phyloP scores from a whole-genome alignment of 2,329 filamentous ascomycete species.

The Purpureocillium takamizusanense region DNA sequence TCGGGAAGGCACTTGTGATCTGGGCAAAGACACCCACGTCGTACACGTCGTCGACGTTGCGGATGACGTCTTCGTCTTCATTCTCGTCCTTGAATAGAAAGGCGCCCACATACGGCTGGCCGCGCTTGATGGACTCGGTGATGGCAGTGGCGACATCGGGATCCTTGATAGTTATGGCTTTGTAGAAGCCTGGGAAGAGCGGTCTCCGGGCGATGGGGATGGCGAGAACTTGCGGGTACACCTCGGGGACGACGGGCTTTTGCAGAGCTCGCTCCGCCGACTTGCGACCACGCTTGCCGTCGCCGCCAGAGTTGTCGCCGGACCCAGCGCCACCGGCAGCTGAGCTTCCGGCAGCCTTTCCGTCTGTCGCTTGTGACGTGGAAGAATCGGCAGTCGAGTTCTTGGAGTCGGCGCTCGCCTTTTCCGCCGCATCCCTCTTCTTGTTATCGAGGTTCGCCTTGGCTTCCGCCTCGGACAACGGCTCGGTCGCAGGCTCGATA shows the following conservation, averaged over 20 bases:
- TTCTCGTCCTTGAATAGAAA: slow-evolving; percentile 97
- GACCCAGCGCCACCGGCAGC: slow-evolving; percentile 39
- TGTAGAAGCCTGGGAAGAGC: slow-evolving; percentile 96
- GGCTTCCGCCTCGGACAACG: slow-evolving; percentile 43
- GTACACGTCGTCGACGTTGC: slow-evolving; percentile 83
- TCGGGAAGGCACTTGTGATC: slow-evolving; percentile 91
- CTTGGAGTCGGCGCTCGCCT: slow-evolving; percentile 26
- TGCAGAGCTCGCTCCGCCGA: slow-evolving; percentile 66
- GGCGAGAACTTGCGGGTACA: slow-evolving; percentile 95
- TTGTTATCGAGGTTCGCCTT: slow-evolving; percentile 41
- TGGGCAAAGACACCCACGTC: slow-evolving; percentile 96
- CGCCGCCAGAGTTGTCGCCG: slow-evolving; percentile 46
- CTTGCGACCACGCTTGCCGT: slow-evolving; percentile 65
- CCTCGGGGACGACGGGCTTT: slow-evolving; percentile 84
- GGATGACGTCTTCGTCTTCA: slow-evolving; percentile 87
- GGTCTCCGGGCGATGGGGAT: slow-evolving; percentile 92
- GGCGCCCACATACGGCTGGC: slow-evolving; percentile 93
- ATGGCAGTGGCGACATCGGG: slow-evolving; percentile 86
- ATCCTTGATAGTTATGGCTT: slow-evolving; percentile 93
- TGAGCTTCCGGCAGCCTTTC: slow-evolving; percentile 43
- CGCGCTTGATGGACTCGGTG: slow-evolving; percentile 91
- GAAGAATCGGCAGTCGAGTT: slow-evolving; percentile 26
- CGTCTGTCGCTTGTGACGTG: slow-evolving; percentile 40
- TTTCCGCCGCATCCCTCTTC: slow-evolving; percentile 29
- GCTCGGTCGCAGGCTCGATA: slow-evolving; percentile 30